Conservation (phyloP, 2,329 filamentous ascomycete genomes). For the Aspergillus sclerotialis region DNA sequence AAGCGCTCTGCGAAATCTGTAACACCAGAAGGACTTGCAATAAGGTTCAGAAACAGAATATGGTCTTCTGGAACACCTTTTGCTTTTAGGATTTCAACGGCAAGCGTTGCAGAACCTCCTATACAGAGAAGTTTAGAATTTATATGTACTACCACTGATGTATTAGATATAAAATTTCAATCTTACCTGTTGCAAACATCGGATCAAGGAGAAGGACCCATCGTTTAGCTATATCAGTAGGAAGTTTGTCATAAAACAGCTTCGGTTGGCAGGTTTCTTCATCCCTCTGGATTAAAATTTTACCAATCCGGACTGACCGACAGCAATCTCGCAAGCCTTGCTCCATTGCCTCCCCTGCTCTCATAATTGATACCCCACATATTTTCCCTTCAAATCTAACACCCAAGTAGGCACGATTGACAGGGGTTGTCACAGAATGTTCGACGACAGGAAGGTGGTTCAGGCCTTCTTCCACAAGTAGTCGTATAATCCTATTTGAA, state of each 20-base stretch:
- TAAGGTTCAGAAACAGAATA: conserved; percentile 93
- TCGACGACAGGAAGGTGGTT: conserved; percentile 92
- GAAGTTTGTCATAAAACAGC: conserved; percentile 96
- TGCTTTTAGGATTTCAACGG: conserved; percentile 83
- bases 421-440: conserved; percentile 82
- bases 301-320: conserved; percentile 93
- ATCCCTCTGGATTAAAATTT: conserved; percentile 95
- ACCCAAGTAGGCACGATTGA: conserved; percentile 79
- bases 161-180: too few species aligned
- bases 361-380: conserved; percentile 97
- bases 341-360: conserved; percentile 97
- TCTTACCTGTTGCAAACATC: conserved; percentile 92
- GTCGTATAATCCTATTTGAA: conserved; percentile 93
- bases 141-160: too few species aligned
- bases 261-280: conserved; percentile 90
- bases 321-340: conserved; percentile 94
- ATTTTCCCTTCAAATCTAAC: conserved; percentile 97
- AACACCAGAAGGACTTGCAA: conserved; percentile 92
- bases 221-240: conserved; percentile 81
- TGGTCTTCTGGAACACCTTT: conserved; percentile 90
- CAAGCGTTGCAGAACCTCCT: conserved; percentile 96
- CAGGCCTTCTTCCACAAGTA: conserved; percentile 92
- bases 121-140: not conserved
- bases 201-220: conserved; percentile 94
- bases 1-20: conserved; percentile 83